These are phyloP conservation scores for Yamadazyma akitaensis DNA, from an alignment of 805 yeast genomes.

Conservation along the genomic window DNA sequence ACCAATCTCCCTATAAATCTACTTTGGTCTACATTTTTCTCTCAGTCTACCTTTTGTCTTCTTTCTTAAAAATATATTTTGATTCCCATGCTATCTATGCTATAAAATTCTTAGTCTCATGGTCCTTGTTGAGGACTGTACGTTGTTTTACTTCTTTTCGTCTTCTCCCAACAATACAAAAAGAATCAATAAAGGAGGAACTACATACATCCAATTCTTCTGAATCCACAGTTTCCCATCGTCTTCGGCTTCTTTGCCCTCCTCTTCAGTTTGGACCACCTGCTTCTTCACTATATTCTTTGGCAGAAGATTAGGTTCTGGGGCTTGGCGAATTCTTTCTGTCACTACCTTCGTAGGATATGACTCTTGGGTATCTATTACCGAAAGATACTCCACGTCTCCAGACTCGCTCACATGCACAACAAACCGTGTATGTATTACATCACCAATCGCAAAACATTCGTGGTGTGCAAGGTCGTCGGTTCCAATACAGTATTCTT, in stretches of 20 bases:
- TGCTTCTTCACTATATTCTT: constrained; percentile 9
- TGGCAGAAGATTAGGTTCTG: constrained; percentile 31
- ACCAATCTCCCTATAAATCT: too few species aligned
- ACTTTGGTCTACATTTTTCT: too few species aligned
- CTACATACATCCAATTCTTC: constrained; percentile 61
- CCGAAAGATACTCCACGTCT: constrained; percentile 4
- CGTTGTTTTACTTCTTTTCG: constrained; percentile 8
- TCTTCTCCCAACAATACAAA: constrained; percentile 24
- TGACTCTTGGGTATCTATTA: neutral
- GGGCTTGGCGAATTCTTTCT: constrained; percentile 8
- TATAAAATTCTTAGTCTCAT: too few species aligned
- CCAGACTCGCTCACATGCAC: constrained; percentile 3
- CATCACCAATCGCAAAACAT: constrained; percentile 26
- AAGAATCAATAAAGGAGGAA: constrained; percentile 45
- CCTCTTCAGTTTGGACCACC: neutral
- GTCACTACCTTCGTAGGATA: neutral
- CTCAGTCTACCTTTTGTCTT: too few species aligned
- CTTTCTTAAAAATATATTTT: too few species aligned
- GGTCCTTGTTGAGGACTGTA: neutral
- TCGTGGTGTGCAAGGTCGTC: constrained; percentile 23
- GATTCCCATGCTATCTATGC: too few species aligned
- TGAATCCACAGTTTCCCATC: constrained; percentile 49
- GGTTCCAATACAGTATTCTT: constrained; percentile 25
- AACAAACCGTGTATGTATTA: constrained; percentile 11
- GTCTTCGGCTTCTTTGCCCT: constrained; percentile 20